Evolutionary conservation across 352 stramenopile genomes (phyloP).

Genomic region (Peronospora tabacina): DNA sequence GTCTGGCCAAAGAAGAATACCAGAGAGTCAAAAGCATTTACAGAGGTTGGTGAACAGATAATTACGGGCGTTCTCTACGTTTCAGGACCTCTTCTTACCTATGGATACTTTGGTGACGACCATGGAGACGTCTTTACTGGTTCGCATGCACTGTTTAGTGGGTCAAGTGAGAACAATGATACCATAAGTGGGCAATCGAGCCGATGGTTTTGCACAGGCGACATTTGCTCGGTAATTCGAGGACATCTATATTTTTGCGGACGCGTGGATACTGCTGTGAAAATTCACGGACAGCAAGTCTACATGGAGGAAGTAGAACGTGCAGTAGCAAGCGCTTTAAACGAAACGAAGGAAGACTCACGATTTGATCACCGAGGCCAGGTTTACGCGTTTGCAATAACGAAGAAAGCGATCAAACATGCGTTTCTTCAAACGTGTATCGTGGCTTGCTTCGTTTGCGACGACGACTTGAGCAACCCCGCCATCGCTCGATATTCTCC

Average conservation of each 20-base stretch:
- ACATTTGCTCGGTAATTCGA: constrained; percentile 32
- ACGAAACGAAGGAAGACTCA: not conserved
- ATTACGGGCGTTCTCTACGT: constrained; percentile 33
- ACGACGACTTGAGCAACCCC: not conserved
- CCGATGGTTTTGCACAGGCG: constrained; percentile 35
- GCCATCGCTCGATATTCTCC: constrained; percentile 5
- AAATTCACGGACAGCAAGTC: constrained; percentile 46
- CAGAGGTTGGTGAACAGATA: not conserved
- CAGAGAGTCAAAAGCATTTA: not conserved
- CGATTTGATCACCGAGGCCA: not conserved
- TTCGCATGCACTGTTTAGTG: not conserved
- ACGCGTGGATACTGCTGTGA: constrained; percentile 41
- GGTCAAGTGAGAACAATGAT: not conserved
- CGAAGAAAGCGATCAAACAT: constrained; percentile 13
- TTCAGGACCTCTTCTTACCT: constrained; percentile 24
- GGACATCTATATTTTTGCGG: constrained; percentile 36
- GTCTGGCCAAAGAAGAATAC: constrained; percentile 13
- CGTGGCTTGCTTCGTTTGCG: constrained; percentile 22
- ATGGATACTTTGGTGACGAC: constrained; percentile 26
- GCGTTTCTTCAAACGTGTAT: constrained; percentile 14
- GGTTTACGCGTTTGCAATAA: constrained; percentile 20
- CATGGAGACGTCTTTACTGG: constrained; percentile 5
- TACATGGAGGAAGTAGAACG: constrained; percentile 46
- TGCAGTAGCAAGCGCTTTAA: constrained; percentile 18
- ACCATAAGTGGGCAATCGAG: not conserved